Conservation (phyloP, 345 rosid genomes). For the Boechera retrofracta region DNA sequence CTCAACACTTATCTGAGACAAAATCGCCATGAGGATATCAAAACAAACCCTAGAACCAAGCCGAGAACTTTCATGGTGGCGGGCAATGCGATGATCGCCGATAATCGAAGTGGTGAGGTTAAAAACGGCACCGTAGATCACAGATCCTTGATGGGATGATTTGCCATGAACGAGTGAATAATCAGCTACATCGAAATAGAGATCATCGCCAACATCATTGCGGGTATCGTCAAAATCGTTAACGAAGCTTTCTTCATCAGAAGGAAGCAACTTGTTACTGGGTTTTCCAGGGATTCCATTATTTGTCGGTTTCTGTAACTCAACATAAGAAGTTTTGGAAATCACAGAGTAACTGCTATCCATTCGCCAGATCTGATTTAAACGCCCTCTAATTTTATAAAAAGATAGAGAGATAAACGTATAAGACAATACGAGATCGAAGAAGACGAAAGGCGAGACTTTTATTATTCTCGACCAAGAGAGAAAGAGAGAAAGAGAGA, state of each 20-base stretch:
- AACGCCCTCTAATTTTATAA: not conserved
- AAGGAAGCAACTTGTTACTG: constrained; percentile 50
- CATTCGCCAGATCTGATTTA: constrained; percentile 54
- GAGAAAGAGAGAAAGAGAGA: too few relatives aligned
- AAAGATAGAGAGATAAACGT: too few relatives aligned
- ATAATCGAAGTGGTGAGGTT: constrained; percentile 87
- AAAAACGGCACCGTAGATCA: constrained; percentile 81
- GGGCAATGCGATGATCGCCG: constrained; percentile 99
- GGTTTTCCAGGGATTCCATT: constrained; percentile 45
- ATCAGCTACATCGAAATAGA: constrained; percentile 51
- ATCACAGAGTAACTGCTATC: constrained; percentile 70
- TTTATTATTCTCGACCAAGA: too few relatives aligned
- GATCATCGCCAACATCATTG: constrained; percentile 35
- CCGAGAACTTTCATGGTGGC: constrained; percentile 97
- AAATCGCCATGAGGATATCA: constrained; percentile 77
- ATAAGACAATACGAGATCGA: too few relatives aligned
- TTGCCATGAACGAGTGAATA: constrained; percentile 41
- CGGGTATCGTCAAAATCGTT: constrained; percentile 38
- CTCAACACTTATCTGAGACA: constrained; percentile 49
- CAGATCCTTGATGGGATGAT: constrained; percentile 56
- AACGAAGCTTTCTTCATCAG: constrained; percentile 50
- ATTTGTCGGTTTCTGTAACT: constrained; percentile 57
- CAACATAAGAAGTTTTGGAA: constrained; percentile 61
- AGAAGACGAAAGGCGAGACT: too few relatives aligned
- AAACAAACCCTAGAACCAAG: constrained; percentile 61